Evolutionary conservation across 306 rosid species (phyloP).

Genomic region (Castanopsis chinensis): DNA sequence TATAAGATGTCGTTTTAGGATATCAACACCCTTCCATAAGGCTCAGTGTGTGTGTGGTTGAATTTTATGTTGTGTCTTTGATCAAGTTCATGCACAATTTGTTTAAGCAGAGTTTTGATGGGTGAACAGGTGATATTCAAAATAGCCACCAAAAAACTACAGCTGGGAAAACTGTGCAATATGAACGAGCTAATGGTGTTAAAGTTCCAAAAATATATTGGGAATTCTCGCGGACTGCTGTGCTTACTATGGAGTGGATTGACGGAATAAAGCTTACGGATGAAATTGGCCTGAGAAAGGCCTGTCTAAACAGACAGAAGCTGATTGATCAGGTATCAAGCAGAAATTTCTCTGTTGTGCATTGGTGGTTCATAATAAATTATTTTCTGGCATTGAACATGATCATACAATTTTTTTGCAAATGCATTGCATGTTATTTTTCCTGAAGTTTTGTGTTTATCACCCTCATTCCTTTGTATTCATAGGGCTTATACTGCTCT

Average conservation of each 20-base stretch:
- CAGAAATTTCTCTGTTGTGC: conserved; percentile 21
- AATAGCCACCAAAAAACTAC: conserved; percentile 29
- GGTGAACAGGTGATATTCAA: conserved; percentile 42
- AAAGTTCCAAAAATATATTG: conserved; percentile 96
- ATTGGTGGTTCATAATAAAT: conserved; percentile 7
- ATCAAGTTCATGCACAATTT: conserved; percentile 14
- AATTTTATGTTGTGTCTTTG: conserved; percentile 13
- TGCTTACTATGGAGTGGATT: conserved; percentile 97
- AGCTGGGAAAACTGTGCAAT: conserved; percentile 27
- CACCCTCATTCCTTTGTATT: conserved; percentile 24
- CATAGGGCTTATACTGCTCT: conserved; percentile 88
- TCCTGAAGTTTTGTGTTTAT: conserved; percentile 2
- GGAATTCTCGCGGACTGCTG: conserved; percentile 63
- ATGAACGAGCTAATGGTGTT: conserved; percentile 31
- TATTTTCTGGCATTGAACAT: not conserved
- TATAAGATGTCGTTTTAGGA: not conserved
- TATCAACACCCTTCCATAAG: not conserved
- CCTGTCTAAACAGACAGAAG: conserved; percentile 70
- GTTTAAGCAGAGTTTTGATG: conserved; percentile 21
- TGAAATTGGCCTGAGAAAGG: conserved; percentile 56
- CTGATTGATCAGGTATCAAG: conserved; percentile 81
- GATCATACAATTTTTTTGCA: not conserved
- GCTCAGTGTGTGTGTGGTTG: conserved; percentile 1
- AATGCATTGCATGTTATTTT: not conserved
- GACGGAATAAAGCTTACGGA: conserved; percentile 97